Conservation (phyloP, 2,329 filamentous ascomycete genomes). For the Beauveria australis region DNA sequence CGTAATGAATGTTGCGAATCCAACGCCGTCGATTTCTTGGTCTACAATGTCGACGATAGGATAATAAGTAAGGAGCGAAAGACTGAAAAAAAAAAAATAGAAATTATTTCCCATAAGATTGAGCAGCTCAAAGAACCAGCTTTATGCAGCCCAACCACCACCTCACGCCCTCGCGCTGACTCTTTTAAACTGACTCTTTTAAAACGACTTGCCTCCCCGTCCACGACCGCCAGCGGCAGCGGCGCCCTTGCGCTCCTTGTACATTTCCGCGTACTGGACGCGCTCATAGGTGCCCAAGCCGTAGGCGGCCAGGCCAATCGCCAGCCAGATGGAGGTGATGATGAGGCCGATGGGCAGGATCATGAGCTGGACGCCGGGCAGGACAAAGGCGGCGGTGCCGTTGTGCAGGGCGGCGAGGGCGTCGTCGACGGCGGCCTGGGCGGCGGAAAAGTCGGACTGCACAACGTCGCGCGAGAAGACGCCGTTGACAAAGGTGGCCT, state of each 20-base stretch:
- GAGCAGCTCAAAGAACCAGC: background rate
- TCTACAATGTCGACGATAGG: background rate
- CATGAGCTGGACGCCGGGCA: constrained; percentile 60
- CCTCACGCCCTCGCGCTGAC: background rate
- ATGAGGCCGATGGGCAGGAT: constrained; percentile 64
- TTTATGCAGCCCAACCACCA: background rate
- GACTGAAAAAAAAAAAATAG: background rate
- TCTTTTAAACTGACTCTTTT: background rate
- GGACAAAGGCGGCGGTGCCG: constrained; percentile 54
- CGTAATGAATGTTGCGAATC: background rate
- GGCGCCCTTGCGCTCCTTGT: constrained; percentile 32
- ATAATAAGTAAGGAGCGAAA: background rate
- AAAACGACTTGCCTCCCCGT: background rate
- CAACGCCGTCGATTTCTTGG: background rate
- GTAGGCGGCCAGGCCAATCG: constrained; percentile 47
- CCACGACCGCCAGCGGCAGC: background rate
- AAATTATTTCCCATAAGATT: background rate
- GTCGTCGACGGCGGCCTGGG: constrained; percentile 41
- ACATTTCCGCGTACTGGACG: constrained; percentile 57
- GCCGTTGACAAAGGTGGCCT: constrained; percentile 63
- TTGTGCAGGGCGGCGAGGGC: constrained; percentile 37
- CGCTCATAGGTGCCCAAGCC: constrained; percentile 59
- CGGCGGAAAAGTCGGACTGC: constrained; percentile 40
- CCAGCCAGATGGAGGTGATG: constrained; percentile 55
- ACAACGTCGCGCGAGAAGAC: constrained; percentile 55